Conservation (phyloP, 768 basidiomycete genomes). For the Suillus weaverae region DNA sequence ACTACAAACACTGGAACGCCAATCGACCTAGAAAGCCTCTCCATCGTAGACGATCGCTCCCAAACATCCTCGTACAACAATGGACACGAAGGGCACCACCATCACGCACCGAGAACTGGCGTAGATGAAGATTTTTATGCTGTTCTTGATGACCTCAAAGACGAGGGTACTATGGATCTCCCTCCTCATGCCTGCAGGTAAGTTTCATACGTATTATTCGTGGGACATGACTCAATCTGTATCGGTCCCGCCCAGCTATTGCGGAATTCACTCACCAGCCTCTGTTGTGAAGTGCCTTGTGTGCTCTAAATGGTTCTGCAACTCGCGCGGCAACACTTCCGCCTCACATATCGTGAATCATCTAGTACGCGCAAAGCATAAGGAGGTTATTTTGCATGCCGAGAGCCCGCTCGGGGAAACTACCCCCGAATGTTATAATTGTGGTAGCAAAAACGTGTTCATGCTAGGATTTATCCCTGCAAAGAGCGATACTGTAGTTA, state of each 20-base stretch:
- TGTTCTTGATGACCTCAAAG: slow-evolving; percentile 86
- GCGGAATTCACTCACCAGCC: slow-evolving; percentile 96
- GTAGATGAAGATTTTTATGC: slow-evolving; percentile 88
- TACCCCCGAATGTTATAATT: slow-evolving; percentile 98
- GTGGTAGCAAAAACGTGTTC: slow-evolving; percentile 98
- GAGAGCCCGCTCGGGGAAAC: slow-evolving; percentile 97
- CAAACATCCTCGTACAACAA: slow-evolving; percentile 35
- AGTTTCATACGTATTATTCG: slow-evolving; percentile 22
- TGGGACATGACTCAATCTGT: slow-evolving; percentile 10
- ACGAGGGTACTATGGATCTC: slow-evolving; percentile 73
- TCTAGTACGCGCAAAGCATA: slow-evolving; percentile 98
- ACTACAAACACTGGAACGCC: slow-evolving; percentile 58
- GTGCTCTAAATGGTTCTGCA: slow-evolving; percentile 98
- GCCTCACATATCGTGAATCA: slow-evolving; percentile 99
- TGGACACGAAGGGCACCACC: slow-evolving; percentile 34
- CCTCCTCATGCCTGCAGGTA: slow-evolving; percentile 97
- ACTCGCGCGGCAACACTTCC: slow-evolving; percentile 95
- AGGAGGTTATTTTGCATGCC: slow-evolving; percentile 95
- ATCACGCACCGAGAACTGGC: slow-evolving; percentile 30
- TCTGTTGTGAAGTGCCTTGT: slow-evolving; percentile 95
- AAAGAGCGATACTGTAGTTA: slow-evolving; percentile 98
- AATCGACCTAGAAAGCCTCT: slow-evolving; percentile 67
- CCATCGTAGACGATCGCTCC: slow-evolving; percentile 64
- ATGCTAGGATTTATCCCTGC: slow-evolving; percentile 99
- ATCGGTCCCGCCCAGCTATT: slow-evolving; percentile 62